These are phyloP conservation scores for Quercus berberidifolia DNA, from an alignment of 306 rosid species.

Conservation along the genomic window DNA sequence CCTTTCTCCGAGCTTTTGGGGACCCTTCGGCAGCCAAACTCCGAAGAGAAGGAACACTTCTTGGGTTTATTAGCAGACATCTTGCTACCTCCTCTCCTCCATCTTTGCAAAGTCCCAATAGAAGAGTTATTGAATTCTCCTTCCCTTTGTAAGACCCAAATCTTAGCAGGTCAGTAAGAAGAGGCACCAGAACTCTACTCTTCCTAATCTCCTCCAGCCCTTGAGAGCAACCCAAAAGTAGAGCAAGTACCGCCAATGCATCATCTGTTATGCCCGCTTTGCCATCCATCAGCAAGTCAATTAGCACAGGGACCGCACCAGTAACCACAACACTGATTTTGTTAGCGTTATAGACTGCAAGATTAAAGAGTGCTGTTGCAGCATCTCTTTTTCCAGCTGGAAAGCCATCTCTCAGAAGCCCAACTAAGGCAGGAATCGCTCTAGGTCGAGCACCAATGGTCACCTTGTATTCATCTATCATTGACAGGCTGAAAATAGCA, in stretches of 20 bases:
- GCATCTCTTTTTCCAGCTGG: constrained; percentile 83
- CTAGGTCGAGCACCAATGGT: constrained; percentile 57
- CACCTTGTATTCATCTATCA: constrained; percentile 71
- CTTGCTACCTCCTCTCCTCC: constrained; percentile 75
- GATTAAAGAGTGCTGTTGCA: constrained; percentile 69
- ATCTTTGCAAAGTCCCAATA: constrained; percentile 81
- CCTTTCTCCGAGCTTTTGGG: constrained; percentile 76
- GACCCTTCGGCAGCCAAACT: constrained; percentile 74
- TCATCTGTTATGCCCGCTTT: constrained; percentile 84
- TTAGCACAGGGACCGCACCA: constrained; percentile 59
- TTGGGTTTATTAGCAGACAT: constrained; percentile 64
- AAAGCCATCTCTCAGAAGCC: constrained; percentile 75
- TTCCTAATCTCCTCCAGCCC: constrained; percentile 72
- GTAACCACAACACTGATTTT: constrained; percentile 49
- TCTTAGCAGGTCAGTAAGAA: constrained; percentile 83
- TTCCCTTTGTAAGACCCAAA: constrained; percentile 88
- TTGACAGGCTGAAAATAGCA: constrained; percentile 66
- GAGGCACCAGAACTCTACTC: constrained; percentile 56
- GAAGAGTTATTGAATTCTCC: constrained; percentile 70
- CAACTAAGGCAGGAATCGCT: constrained; percentile 72
- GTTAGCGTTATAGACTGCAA: constrained; percentile 69
- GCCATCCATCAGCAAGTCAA: constrained; percentile 74
- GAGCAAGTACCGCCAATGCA: constrained; percentile 62
- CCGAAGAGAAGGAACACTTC: constrained; percentile 81
- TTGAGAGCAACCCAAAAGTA: constrained; percentile 59